Conservation (phyloP, 352 stramenopile genomes). For the Globisporangium acanthophoron region DNA sequence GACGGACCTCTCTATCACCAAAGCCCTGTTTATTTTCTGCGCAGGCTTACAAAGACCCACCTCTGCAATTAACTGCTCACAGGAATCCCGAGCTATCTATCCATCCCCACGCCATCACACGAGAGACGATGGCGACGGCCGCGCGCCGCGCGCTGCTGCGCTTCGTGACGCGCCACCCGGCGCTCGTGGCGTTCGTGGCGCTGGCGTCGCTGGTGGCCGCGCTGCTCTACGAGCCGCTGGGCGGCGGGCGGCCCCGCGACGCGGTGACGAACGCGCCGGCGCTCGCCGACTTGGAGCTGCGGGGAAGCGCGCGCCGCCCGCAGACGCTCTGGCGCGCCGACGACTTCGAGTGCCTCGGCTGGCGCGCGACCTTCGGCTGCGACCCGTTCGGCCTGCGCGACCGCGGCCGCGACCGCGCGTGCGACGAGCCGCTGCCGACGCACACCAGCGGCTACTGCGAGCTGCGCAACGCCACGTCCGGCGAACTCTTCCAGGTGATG, state of each 20-base stretch:
- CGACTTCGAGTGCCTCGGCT: constrained; percentile 74
- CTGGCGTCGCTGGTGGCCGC: constrained; percentile 31
- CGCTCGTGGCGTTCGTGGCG: constrained; percentile 33
- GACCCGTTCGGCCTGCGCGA: constrained; percentile 55
- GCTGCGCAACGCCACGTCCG: constrained; percentile 56
- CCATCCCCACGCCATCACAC: background rate
- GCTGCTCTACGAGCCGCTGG: constrained; percentile 56
- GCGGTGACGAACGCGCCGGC: constrained; percentile 28
- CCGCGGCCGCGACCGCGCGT: constrained; percentile 28
- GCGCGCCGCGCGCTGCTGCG: constrained; percentile 7
- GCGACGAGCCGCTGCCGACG: constrained; percentile 32
- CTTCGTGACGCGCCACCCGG: constrained; percentile 36
- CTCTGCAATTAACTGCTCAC: background rate
- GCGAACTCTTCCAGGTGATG: constrained; percentile 56
- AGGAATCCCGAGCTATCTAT: background rate
- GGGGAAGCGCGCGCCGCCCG: constrained; percentile 15
- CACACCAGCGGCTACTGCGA: constrained; percentile 64
- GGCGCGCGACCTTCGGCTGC: constrained; percentile 57
- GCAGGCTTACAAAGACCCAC: background rate
- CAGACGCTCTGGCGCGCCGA: constrained; percentile 36
- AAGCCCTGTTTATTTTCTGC: background rate
- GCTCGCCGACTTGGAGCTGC: constrained; percentile 41
- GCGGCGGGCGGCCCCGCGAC: constrained; percentile 35
- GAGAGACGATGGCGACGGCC: background rate
- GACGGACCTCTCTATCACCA: background rate